Evolutionary conservation across 495 filamentous ascomycete species (phyloP), one percentile per base, ranked within the genome.

Genomic region (Hypoxylon lienhwacheense): DNA sequence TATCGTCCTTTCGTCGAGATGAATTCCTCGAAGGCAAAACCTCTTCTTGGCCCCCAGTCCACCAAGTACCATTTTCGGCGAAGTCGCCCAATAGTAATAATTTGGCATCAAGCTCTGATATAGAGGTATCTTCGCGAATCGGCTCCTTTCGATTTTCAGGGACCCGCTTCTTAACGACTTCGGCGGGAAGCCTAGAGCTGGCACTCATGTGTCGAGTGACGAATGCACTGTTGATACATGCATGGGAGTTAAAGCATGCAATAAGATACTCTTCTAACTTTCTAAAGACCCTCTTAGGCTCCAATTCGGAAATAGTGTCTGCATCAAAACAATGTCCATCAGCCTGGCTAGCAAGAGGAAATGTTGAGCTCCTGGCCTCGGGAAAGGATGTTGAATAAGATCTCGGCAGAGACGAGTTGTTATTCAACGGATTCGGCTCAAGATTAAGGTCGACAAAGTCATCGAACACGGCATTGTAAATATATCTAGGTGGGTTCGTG

Each of bases 31-130:
- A 62, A n/a, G 71, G 66, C 14, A 65, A 63, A 8, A 65, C 36
- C 25, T 77, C 70, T 15, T 74, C 67, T 46, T 80, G 73, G 1
- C 79, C 75, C 15, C 84, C 85, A 42, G 82, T 87, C 88, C 88
- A 93, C 89, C 88, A 93, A 10, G 80, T 80, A 1, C 89, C 89
- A 64, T 92, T 93, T 66, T 93, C 88, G 0, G 85, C 85, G 53
- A 93, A 72, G 52, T 92, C 82, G 10, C 89, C 89, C n/a, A 90
- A 66, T 8, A 92, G 75, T 8, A 93, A 73, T 0, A 87, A 85
- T 67, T 91, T 93, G 0, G 86, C 81, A 66, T 93, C 89, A 19
- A 90, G 68, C 14, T 75, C 73, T 14, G 66, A 53, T 31, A 76
- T 70, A 5, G 66, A 52, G 16, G 67, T 55, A n/a, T 73, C 69